A percentile compares a stretch with the other conserved stretches of the same genome.
phyloP scores from a whole-genome alignment of 2,329 filamentous ascomycete genomes.

The Fusarium sp. region DNA sequence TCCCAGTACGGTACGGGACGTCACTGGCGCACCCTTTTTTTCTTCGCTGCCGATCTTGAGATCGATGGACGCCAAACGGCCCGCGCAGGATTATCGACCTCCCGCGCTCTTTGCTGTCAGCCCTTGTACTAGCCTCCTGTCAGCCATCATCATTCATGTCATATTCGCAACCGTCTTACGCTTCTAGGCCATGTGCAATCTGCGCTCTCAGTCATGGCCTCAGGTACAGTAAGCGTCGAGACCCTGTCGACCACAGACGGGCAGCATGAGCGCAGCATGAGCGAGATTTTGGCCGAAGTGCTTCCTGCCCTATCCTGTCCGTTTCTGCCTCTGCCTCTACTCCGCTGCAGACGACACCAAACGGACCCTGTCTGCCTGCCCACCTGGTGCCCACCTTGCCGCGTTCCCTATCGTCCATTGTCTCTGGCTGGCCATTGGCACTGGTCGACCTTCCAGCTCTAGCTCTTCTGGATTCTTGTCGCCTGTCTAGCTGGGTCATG shows the following conservation, averaged over 20 bases:
- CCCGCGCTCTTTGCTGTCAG: slow-evolving; percentile 35
- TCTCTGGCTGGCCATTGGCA: slow-evolving; percentile 12
- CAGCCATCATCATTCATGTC: neutral
- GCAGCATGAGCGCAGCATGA: neutral
- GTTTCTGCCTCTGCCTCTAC: slow-evolving; percentile 19
- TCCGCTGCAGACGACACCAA: slow-evolving; percentile 21
- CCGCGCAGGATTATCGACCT: slow-evolving; percentile 32
- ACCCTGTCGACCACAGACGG: neutral
- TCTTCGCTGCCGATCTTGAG: slow-evolving; percentile 41
- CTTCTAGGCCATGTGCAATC: neutral
- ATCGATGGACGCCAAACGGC: slow-evolving; percentile 44
- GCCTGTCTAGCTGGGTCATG: neutral
- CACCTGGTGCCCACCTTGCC: slow-evolving; percentile 29
- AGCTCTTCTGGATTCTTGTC: slow-evolving; percentile 9
- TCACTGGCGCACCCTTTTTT: slow-evolving; percentile 41
- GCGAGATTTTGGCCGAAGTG: slow-evolving; percentile 21
- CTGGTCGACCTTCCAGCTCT: slow-evolving; percentile 11
- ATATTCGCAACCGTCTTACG: neutral
- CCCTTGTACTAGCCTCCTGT: slow-evolving; percentile 11
- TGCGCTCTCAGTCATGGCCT: neutral
- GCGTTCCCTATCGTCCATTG: slow-evolving; percentile 33
- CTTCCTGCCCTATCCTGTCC: slow-evolving; percentile 6
- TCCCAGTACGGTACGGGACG: slow-evolving; percentile 41
- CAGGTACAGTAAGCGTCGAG: neutral
- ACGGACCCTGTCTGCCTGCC: slow-evolving; percentile 32